A percentile compares a stretch with the other conserved stretches of the same genome.
Evolutionary conservation across 2,329 filamentous ascomycete genomes (phyloP).

Genomic region (Cercospora janseana): DNA sequence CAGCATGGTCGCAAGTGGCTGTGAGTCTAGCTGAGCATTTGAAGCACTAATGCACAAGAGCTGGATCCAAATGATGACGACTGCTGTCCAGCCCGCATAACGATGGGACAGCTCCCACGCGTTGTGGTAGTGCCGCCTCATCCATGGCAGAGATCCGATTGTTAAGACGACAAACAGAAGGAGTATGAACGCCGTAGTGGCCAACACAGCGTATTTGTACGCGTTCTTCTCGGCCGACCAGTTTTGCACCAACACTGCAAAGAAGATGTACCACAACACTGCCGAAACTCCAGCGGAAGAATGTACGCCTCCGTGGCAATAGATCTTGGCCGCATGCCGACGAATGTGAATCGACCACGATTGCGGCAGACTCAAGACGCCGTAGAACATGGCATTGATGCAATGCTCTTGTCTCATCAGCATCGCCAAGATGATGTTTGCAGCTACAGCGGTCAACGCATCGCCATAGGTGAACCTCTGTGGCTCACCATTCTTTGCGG

Average conservation of each 20-base stretch:
- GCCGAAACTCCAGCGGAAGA: constrained; percentile 40
- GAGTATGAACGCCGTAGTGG: constrained; percentile 61
- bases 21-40: constrained; percentile 11
- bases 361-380: constrained; percentile 36
- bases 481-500: background rate
- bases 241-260: constrained; percentile 38
- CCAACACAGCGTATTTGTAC: constrained; percentile 27
- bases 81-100: constrained; percentile 68
- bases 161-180: constrained; percentile 57
- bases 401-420: constrained; percentile 43
- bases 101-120: constrained; percentile 69
- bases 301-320: constrained; percentile 44
- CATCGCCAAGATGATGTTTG: constrained; percentile 38
- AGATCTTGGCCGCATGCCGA: constrained; percentile 41
- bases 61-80: constrained; percentile 65
- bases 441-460: constrained; percentile 37
- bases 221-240: constrained; percentile 19
- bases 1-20: constrained; percentile 43
- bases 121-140: constrained; percentile 65
- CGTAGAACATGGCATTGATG: constrained; percentile 42
- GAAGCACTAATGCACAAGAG: constrained; percentile 48
- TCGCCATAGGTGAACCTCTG: constrained; percentile 26
- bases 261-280: constrained; percentile 46
- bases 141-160: constrained; percentile 60
- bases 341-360: constrained; percentile 39